These are phyloP conservation scores for Begonia fuchsioides DNA, from an alignment of 306 rosid species.

Conservation along the genomic window DNA sequence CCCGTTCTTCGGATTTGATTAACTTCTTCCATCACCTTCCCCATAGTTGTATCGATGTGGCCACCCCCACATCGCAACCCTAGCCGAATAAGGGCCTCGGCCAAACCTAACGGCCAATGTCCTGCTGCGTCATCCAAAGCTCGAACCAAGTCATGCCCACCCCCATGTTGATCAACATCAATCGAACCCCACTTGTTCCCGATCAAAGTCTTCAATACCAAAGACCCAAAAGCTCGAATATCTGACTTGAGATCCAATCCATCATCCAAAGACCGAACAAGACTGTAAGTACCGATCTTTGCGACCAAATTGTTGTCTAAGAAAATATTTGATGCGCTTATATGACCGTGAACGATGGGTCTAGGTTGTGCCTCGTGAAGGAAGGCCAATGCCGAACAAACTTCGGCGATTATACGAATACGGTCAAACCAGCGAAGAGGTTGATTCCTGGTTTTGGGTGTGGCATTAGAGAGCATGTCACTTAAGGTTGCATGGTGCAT, in stretches of 20 bases:
- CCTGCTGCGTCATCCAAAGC: slow-evolving; percentile 45
- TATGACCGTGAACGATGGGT: slow-evolving; percentile 34
- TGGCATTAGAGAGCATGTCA: slow-evolving; percentile 24
- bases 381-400: slow-evolving; percentile 41
- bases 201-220: slow-evolving; percentile 28
- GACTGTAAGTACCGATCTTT: slow-evolving; percentile 42
- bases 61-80: slow-evolving; percentile 28
- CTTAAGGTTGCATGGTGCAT: slow-evolving; percentile 55
- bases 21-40: slow-evolving; percentile 34
- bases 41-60: slow-evolving; percentile 17
- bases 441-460: slow-evolving; percentile 17
- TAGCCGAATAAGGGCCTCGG: slow-evolving; percentile 22
- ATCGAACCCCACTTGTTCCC: slow-evolving; percentile 49
- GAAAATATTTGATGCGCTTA: slow-evolving; percentile 36
- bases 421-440: slow-evolving; percentile 45
- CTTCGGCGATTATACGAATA: slow-evolving; percentile 33
- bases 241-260: slow-evolving; percentile 19
- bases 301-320: slow-evolving; percentile 51
- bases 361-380: slow-evolving; percentile 25
- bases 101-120: slow-evolving; percentile 53
- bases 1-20: slow-evolving; percentile 36
- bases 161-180: slow-evolving; percentile 14
- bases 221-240: slow-evolving; percentile 30
- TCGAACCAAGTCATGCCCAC: slow-evolving; percentile 13
- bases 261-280: slow-evolving; percentile 1